A percentile compares a stretch with the other conserved stretches of the same genome.
These are phyloP conservation scores for Cladorrhinum sp. DNA, from an alignment of 2,329 filamentous ascomycete species.

Conservation along the genomic window DNA sequence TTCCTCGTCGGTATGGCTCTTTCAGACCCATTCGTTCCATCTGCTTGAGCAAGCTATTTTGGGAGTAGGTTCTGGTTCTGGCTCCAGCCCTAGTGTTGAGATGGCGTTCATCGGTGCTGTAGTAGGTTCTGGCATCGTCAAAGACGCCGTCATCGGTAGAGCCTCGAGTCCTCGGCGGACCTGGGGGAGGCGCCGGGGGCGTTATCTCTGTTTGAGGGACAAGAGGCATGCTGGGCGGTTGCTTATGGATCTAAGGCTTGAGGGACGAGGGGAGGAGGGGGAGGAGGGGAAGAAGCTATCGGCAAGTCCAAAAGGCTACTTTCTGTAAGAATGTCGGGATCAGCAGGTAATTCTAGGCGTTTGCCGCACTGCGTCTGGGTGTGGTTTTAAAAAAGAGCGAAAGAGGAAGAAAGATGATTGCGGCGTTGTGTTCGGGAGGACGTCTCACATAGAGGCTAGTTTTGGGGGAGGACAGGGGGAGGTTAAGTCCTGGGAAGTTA, in stretches of 20 bases:
- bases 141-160: slow-evolving; percentile 51
- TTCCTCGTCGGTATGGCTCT: slow-evolving; percentile 57
- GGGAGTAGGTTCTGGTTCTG: slow-evolving; percentile 56
- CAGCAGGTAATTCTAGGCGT: not conserved
- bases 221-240: slow-evolving; percentile 13
- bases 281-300: not conserved
- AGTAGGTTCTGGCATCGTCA: slow-evolving; percentile 59
- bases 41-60: slow-evolving; percentile 54
- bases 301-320: not conserved
- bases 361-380: not conserved
- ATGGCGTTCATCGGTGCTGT: slow-evolving; percentile 54
- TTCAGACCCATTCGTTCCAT: slow-evolving; percentile 50
- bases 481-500: not conserved
- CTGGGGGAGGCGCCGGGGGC: slow-evolving; percentile 11
- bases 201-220: slow-evolving; percentile 15
- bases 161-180: slow-evolving; percentile 26
- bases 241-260: not conserved
- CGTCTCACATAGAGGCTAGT: not conserved
- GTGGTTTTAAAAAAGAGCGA: not conserved
- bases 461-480: not conserved
- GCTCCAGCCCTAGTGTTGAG: slow-evolving; percentile 44
- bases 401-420: not conserved
- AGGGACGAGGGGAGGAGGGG: not conserved
- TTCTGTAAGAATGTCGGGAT: not conserved
- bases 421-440: not conserved